Evolutionary conservation across 176 grass and related monocot genomes (phyloP), one percentile per base, ranked within the genome.

Genomic region (Eleusine coracana): DNA sequence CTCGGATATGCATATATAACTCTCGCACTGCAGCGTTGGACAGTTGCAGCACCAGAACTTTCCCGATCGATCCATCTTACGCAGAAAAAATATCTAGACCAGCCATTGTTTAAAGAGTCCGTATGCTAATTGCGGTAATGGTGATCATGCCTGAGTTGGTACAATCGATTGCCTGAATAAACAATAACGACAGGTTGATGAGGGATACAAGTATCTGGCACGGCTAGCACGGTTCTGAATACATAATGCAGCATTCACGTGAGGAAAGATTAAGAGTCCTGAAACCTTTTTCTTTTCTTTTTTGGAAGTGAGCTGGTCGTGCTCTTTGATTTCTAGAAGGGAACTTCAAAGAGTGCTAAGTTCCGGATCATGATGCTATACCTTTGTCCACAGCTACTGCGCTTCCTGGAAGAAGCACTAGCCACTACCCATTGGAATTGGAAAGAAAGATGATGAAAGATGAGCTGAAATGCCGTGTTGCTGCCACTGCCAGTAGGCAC

Each of bases 31-130:
- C 83, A 73, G 27, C 40, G 74, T 68, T 79, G 79, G 79, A 68
- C 74, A 78, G 58, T 49, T 31, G 68, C 62, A 42, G 12, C 39
- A 59, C 88, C 79, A 90, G 88, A 90, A 78, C 74, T 73, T 90
- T 90, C 83, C 69, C 6, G 83, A 74, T 36, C 67, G 40, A 78
- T 86, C 83, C 25, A 72, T 70, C 71, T 16, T 21, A 21, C 55
- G 12, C 84, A 61, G 23, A 66, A 31, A 82, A 74, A 74, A 82
- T 68, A 82, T 83, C 79, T 86, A 27, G 49, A 73, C 82, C 83
- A 60, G 67, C 79, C 75, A 72, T 40, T 71, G 77, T 79, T 23
- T 80, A 39, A 52, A 75, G 51, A 68, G 31, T 29, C 73, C 31
- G 70, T 8, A 18, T 70, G 41, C 76, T 66, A 59, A 54, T 56